A percentile compares a stretch with the other conserved stretches of the same genome.
These are phyloP conservation scores for Alnus rubra DNA, from an alignment of 306 rosid genomes.

Conservation along the genomic window DNA sequence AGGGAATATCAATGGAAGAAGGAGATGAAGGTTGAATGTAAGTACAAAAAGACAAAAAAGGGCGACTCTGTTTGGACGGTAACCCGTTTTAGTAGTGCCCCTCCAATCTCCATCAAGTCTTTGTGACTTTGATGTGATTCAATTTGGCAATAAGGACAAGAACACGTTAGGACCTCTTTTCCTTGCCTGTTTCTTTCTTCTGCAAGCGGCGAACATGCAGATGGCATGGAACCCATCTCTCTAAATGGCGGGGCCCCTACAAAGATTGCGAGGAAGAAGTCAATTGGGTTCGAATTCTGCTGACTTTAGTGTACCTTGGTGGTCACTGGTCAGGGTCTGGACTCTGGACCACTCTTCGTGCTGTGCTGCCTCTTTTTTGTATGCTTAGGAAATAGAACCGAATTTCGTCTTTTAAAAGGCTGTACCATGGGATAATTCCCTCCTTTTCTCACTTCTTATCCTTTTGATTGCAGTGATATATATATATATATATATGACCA, in stretches of 20 bases:
- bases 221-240: conserved; percentile 11
- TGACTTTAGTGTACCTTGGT: not conserved
- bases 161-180: conserved; percentile 25
- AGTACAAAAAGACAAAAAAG: conserved; percentile 21
- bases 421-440: too few relatives aligned
- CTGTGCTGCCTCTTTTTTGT: too few relatives aligned
- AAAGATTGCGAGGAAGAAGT: not conserved
- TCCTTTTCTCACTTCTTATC: too few relatives aligned
- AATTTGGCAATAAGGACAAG: conserved; percentile 16
- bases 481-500: too few relatives aligned
- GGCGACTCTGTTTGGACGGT: conserved; percentile 25
- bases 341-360: too few relatives aligned
- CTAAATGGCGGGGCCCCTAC: not conserved
- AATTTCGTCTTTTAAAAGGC: too few relatives aligned
- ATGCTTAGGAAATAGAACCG: too few relatives aligned
- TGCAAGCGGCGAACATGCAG: conserved; percentile 31
- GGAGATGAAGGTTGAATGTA: conserved; percentile 3
- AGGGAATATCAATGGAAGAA: conserved; percentile 15
- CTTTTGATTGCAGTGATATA: too few relatives aligned
- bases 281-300: not conserved
- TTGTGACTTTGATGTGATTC: conserved; percentile 18
- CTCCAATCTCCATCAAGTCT: conserved; percentile 13
- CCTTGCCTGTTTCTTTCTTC: conserved; percentile 15
- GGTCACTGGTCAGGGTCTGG: too few relatives aligned
- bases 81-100: conserved; percentile 34